These are phyloP conservation scores for Tripterygium wilfordii DNA, from an alignment of 177 flowering plant genomes.

Conservation along the genomic window DNA sequence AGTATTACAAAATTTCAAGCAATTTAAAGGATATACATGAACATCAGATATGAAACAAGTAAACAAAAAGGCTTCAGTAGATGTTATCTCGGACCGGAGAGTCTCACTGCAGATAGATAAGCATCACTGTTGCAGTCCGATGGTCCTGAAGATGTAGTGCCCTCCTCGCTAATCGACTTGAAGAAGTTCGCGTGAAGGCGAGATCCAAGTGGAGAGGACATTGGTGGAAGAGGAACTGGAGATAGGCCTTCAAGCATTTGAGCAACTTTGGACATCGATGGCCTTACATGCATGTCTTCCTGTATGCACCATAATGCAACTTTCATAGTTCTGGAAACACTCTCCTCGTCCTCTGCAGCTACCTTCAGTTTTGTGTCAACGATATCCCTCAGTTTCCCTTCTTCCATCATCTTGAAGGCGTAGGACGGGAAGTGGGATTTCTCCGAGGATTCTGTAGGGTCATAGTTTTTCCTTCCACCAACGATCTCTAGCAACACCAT, in stretches of 20 bases:
- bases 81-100: constrained; percentile 4
- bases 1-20: no score
- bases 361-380: constrained; percentile 27
- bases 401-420: constrained; percentile 65
- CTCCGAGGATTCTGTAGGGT: no score
- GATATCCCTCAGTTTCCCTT: constrained; percentile 45
- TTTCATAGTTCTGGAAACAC: no score
- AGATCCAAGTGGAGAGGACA: constrained; percentile 24
- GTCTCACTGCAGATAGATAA: constrained; percentile 1
- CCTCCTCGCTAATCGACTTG: neutral
- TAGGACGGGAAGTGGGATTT: no score
- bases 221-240: constrained; percentile 47
- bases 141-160: constrained; percentile 4
- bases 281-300: constrained; percentile 55
- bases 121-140: neutral
- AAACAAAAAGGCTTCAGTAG: neutral
- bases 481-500: constrained; percentile 66
- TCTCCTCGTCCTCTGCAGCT: no score
- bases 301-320: constrained; percentile 83
- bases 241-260: constrained; percentile 67
- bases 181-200: neutral
- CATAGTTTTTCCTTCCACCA: constrained; percentile 58
- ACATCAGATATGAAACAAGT: neutral
- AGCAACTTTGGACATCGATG: constrained; percentile 59
- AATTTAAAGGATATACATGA: no score